Evolutionary conservation across 305 asterid species (phyloP).

Genomic region (Nicotiana rustica): DNA sequence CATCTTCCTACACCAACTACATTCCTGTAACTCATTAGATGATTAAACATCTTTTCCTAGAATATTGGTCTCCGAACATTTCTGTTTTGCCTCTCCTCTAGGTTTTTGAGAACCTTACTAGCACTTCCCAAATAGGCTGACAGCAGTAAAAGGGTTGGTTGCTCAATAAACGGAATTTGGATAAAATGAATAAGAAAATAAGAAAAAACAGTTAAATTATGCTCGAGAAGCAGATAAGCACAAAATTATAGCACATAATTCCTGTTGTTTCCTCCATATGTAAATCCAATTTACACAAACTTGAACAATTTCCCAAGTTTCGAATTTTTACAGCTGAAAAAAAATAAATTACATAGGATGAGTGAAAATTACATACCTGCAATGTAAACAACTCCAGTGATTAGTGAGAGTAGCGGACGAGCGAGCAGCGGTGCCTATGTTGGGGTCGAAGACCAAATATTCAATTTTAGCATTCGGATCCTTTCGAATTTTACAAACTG

Average conservation of each 20-base stretch:
- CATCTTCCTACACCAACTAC: constrained; percentile 13
- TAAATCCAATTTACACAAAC: not conserved
- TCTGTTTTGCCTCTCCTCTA: not conserved
- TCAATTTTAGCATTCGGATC: not conserved
- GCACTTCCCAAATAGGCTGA: not conserved
- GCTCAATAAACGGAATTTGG: too few species aligned
- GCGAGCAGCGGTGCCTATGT: not conserved
- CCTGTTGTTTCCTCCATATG: not conserved
- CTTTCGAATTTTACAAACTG: not conserved
- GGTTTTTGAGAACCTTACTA: not conserved
- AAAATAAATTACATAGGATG: not conserved
- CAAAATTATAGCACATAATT: constrained; percentile 7
- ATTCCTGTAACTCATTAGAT: not conserved
- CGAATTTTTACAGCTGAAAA: not conserved
- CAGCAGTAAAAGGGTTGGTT: too few species aligned
- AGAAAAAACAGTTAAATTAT: not conserved
- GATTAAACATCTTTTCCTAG: not conserved
- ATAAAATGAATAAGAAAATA: not conserved
- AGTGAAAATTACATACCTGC: not conserved
- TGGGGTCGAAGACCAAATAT: not conserved
- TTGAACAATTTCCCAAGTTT: not conserved
- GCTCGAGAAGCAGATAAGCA: not conserved
- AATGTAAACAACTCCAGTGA: not conserved
- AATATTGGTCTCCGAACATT: not conserved
- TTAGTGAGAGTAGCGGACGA: not conserved